phyloP scores from a whole-genome alignment of 1,139 yeast species.

The Yamadazyma dendronema region DNA sequence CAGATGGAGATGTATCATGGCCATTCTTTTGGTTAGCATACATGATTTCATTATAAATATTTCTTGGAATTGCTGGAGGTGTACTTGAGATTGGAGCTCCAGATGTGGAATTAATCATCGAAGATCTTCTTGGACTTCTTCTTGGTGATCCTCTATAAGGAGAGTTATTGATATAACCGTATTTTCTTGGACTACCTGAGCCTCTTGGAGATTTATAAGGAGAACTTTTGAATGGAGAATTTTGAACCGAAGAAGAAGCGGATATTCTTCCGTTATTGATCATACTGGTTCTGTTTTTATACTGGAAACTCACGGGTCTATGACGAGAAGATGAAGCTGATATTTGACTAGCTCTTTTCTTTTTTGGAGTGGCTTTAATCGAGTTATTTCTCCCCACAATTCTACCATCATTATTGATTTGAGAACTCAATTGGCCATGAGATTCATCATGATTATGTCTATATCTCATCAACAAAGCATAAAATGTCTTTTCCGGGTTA shows the following conservation, averaged over 20 bases:
- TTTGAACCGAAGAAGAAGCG: slow-evolving; percentile 33
- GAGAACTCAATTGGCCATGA: slow-evolving; percentile 15
- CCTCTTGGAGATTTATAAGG: slow-evolving; percentile 26
- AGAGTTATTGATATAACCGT: slow-evolving; percentile 11
- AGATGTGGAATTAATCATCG: slow-evolving; percentile 8
- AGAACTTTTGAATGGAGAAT: too few relatives aligned
- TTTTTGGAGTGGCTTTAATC: slow-evolving; percentile 28
- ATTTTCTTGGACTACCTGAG: slow-evolving; percentile 19
- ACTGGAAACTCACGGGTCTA: slow-evolving; percentile 57
- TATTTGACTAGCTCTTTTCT: slow-evolving; percentile 48
- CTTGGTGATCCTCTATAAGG: slow-evolving; percentile 23
- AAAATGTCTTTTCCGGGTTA: slow-evolving; percentile 73
- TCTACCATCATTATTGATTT: slow-evolving; percentile 20
- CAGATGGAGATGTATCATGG: neutral
- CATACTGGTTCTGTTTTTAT: slow-evolving; percentile 28
- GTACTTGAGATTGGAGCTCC: slow-evolving; percentile 7
- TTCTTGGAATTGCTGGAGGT: slow-evolving; percentile 42
- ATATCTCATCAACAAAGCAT: slow-evolving; percentile 60
- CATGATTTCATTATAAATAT: slow-evolving; percentile 47
- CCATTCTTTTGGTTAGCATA: slow-evolving; percentile 25
- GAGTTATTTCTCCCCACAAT: slow-evolving; percentile 16
- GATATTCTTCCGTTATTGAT: slow-evolving; percentile 24
- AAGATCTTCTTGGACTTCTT: slow-evolving; percentile 15
- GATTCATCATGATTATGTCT: slow-evolving; percentile 45
- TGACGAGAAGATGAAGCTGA: slow-evolving; percentile 55